A percentile compares a stretch with the other conserved stretches of the same genome.
phyloP scores from a whole-genome alignment of 805 yeast species.

The Candida verbasci region DNA sequence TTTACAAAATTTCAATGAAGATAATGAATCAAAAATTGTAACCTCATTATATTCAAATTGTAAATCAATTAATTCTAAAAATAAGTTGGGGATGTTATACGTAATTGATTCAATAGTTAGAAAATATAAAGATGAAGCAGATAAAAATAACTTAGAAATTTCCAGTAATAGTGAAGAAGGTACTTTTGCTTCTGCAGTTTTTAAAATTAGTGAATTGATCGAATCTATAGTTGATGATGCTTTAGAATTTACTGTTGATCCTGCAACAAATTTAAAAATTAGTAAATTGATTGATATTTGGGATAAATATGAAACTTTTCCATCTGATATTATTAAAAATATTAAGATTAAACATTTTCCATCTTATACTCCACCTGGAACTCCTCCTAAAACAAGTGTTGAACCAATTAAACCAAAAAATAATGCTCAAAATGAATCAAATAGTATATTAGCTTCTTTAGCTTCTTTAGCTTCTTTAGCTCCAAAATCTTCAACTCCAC shows the following conservation, averaged over 20 bases:
- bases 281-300: conserved; percentile 86
- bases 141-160: conserved; percentile 47
- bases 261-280: conserved; percentile 66
- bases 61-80: conserved; percentile 68
- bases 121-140: conserved; percentile 73
- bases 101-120: conserved; percentile 91
- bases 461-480: conserved; percentile 66
- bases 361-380: conserved; percentile 67
- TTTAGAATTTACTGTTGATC: conserved; percentile 44
- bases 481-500: conserved; percentile 24
- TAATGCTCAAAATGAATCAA: conserved; percentile 39
- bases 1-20: conserved; percentile 48
- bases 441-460: conserved; percentile 63
- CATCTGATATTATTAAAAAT: conserved; percentile 46
- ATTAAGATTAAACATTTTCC: conserved; percentile 58
- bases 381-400: conserved; percentile 41
- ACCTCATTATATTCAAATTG: conserved; percentile 60
- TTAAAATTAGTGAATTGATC: conserved; percentile 58
- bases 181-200: conserved; percentile 69
- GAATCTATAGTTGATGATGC: conserved; percentile 63
- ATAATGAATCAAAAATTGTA: conserved; percentile 52
- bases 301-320: conserved; percentile 81
- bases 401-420: conserved; percentile 19
- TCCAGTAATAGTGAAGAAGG: conserved; percentile 56
- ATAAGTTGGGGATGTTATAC: conserved; percentile 87